Conservation (phyloP, 163 green algal species). For the Volvox carteri region DNA sequence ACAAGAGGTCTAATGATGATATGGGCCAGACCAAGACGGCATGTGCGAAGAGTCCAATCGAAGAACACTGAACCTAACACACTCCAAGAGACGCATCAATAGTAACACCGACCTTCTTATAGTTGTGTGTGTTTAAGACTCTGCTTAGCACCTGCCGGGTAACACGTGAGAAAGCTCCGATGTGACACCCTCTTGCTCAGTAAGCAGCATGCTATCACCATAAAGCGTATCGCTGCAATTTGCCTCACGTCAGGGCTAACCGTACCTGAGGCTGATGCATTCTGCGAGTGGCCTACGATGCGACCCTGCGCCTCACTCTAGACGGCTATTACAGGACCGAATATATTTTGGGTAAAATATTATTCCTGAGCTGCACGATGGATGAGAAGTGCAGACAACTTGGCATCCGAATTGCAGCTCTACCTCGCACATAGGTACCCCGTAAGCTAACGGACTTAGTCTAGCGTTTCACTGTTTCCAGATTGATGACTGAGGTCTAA, state of each 20-base stretch:
- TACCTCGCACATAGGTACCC: background rate
- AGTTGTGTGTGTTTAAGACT: constrained; percentile 35
- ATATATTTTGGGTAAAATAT: no score
- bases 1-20: background rate
- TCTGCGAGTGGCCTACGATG: background rate
- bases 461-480: no score
- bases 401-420: background rate
- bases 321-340: no score
- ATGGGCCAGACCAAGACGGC: background rate
- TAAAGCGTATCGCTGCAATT: no score
- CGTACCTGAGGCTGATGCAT: constrained; percentile 22
- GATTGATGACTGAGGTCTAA: no score
- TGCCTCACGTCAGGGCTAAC: no score
- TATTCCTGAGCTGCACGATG: no score
- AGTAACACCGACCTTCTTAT: constrained; percentile 5
- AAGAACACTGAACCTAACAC: background rate
- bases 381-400: background rate
- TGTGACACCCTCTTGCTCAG: background rate
- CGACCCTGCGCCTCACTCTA: background rate
- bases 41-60: background rate
- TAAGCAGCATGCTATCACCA: background rate
- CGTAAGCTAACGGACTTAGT: no score
- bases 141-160: constrained; percentile 7
- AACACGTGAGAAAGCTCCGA: background rate
- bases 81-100: background rate